These are phyloP conservation scores for Cytidiella melzeri DNA, from an alignment of 768 basidiomycete species.

Conservation along the genomic window DNA sequence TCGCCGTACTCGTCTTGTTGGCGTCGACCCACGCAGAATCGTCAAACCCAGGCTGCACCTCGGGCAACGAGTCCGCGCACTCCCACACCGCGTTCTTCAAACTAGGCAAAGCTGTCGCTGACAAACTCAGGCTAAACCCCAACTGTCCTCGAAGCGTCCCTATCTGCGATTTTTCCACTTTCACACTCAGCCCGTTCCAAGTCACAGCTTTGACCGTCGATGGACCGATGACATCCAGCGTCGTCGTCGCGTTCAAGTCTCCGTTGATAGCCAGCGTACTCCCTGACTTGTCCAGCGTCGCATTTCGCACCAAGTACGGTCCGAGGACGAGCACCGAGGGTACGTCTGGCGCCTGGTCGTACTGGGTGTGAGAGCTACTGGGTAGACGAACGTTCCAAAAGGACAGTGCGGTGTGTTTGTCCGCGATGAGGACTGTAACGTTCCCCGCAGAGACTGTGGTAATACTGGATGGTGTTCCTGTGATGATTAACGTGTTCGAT, in stretches of 20 bases:
- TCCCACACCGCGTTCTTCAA: constrained; percentile 18
- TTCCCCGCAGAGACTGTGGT: constrained; percentile 10
- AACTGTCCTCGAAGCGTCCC: constrained; percentile 12
- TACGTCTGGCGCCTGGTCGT: constrained; percentile 18
- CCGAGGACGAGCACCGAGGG: constrained; percentile 21
- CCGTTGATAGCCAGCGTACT: constrained; percentile 19
- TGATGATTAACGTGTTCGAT: constrained; percentile 14
- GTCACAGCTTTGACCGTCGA: constrained; percentile 13
- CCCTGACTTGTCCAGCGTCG: constrained; percentile 9
- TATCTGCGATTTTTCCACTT: background rate
- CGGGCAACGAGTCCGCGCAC: constrained; percentile 24
- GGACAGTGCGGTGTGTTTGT: constrained; percentile 20
- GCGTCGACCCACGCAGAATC: constrained; percentile 22
- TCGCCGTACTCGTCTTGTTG: constrained; percentile 22
- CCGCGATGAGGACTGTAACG: constrained; percentile 17
- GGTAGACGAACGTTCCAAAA: constrained; percentile 22
- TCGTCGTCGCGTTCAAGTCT: constrained; percentile 21
- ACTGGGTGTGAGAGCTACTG: constrained; percentile 4
- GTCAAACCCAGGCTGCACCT: constrained; percentile 21
- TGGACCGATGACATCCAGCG: constrained; percentile 18
- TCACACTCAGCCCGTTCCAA: constrained; percentile 23
- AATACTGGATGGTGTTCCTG: constrained; percentile 10
- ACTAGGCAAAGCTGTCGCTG: constrained; percentile 13
- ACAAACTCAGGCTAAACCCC: constrained; percentile 8
- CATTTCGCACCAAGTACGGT: constrained; percentile 29